These are phyloP conservation scores for Achlya hypogyna DNA, from an alignment of 352 stramenopile species.

Conservation along the genomic window DNA sequence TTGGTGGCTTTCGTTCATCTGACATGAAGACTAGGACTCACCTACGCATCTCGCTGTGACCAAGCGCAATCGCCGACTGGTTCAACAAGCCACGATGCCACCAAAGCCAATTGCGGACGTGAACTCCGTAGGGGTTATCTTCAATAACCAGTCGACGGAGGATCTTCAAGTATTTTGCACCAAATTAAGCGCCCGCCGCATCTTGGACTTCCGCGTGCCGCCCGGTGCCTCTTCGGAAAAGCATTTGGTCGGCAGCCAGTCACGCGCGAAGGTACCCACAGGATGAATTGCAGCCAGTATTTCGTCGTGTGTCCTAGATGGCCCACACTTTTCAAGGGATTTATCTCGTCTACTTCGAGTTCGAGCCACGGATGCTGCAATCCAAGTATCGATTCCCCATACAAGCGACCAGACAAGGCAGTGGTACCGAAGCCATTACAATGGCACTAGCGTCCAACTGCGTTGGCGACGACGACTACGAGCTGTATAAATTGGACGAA, in stretches of 20 bases:
- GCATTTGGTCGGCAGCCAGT: background rate
- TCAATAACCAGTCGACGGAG: background rate
- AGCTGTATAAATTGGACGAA: background rate
- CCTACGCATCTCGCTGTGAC: too few species aligned
- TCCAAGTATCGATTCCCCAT: background rate
- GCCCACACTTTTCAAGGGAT: background rate
- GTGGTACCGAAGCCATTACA: background rate
- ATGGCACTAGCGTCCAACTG: background rate
- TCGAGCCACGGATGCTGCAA: background rate
- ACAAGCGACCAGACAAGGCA: background rate
- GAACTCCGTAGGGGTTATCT: background rate
- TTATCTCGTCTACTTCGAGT: background rate
- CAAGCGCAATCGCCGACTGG: background rate
- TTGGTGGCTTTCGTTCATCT: background rate
- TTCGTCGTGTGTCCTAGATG: background rate
- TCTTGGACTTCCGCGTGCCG: background rate
- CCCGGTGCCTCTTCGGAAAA: background rate
- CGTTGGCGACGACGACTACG: background rate
- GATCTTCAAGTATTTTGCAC: conserved; percentile 1
- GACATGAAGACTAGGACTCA: background rate
- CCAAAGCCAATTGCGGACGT: background rate
- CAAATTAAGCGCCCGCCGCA: background rate
- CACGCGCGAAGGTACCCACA: background rate
- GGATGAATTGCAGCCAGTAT: background rate
- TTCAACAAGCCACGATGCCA: background rate